Percentiles rank a stretch among this genome's conserved stretches.
Evolutionary conservation across 2,329 filamentous ascomycete genomes (phyloP).

Genomic region (Verticillium dahliae): DNA sequence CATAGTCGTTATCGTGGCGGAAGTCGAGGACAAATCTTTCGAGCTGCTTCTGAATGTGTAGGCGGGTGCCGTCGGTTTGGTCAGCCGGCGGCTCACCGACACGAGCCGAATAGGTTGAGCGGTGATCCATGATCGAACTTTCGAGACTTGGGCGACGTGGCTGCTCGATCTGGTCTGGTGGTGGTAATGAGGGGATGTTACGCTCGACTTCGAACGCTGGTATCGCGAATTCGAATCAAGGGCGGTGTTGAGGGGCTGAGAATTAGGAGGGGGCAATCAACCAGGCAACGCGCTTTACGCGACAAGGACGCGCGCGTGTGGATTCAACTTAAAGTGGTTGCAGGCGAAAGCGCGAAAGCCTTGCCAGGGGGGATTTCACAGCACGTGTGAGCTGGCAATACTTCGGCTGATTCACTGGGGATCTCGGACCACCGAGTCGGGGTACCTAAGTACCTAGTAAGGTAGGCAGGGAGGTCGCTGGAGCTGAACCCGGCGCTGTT

Average conservation of each 20-base stretch:
- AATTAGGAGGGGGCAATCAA: conserved; percentile 2
- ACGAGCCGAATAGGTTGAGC: conserved; percentile 79
- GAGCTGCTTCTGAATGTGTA: conserved; percentile 70
- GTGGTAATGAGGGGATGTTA: not conserved
- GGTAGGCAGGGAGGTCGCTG: not conserved
- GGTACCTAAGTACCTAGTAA: too few species aligned
- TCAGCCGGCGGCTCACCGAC: conserved; percentile 66
- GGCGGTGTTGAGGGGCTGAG: not conserved
- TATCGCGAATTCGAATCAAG: not conserved
- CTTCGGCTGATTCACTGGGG: not conserved
- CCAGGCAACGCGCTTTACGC: conserved; percentile 1
- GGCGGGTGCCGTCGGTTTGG: conserved; percentile 60
- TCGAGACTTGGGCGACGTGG: not conserved
- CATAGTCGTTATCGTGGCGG: conserved; percentile 86
- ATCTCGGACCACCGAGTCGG: too few species aligned
- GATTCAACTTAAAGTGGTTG: conserved; percentile 22
- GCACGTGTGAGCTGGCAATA: not conserved
- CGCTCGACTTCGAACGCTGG: not conserved
- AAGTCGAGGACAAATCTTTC: conserved; percentile 92
- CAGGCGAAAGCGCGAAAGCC: conserved; percentile 8
- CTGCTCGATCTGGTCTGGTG: not conserved
- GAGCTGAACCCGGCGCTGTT: not conserved
- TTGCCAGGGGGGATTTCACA: not conserved
- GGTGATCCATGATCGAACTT: conserved; percentile 63
- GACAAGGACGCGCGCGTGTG: conserved; percentile 13